Base-by-base conservation (phyloP, 1,284 basidiomycete species). In the Vanrija humicola region DNA sequence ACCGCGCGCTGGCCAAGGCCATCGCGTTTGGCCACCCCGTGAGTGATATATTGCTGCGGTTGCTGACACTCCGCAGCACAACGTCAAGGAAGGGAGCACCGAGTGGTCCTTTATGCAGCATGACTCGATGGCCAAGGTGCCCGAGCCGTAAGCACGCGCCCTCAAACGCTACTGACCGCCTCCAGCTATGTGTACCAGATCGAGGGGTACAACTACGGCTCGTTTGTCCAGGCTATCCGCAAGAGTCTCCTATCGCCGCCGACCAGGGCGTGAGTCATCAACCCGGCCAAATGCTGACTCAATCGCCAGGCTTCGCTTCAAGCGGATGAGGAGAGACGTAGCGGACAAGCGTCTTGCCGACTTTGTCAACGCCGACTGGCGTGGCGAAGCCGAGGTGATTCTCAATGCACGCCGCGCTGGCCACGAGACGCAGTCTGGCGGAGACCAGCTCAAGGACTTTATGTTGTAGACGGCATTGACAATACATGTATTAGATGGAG, bases 351-450 rank as follows among this genome's bases (percentile, higher is more conserved):
- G 55, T 23, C 45, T 66, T 3, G 14, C 5, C 21, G 56, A 61
- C 38, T 64, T 49, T 34, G 43, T 66, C 14, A 48, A 52, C 26
- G 51, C 58, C 38, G 64, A 66, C 55, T 66, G 64, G 64, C 46
- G 54, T 9, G 23, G 43, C 15, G 56, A 59, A 21, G 64, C 64
- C 14, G 55, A 44, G 14, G 18, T 15, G 18, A 63, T 66, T 12
- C 47, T 66, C 42, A 55, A 59, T 21, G 43, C 56, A 34, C 50
- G 64, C 26, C 58, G 50, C 19, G 50, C 43, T 4, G 63, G 63
- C 25, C 57, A 54, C 25, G 63, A 66, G 50, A 62, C 62, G n/a
- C 58, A 58, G 47, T 12, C 34, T 12, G 34, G 34, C 4, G 34
- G 34, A 12, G 12, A 8, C 34, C 34, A 34, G 34, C 34, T 34